Percentiles rank a stretch among this genome's conserved stretches.
phyloP scores from a whole-genome alignment of 2,329 filamentous ascomycete genomes.

The Periconia sp. region DNA sequence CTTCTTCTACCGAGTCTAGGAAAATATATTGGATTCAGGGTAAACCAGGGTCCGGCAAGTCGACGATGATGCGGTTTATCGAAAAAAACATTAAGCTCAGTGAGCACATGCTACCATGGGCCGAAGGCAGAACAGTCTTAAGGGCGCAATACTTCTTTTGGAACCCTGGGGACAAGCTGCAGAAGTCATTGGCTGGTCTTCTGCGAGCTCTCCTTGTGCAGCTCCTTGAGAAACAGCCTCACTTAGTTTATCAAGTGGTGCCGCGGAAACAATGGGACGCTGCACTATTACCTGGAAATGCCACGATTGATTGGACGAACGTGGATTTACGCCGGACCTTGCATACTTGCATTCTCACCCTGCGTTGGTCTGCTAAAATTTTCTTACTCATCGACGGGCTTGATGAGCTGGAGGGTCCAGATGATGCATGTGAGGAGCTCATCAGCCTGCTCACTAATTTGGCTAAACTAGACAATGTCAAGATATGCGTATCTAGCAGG shows the following conservation, averaged over 20 bases:
- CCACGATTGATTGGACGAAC: too few relatives aligned
- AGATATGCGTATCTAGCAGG: conserved; percentile 20
- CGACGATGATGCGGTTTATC: conserved; percentile 40
- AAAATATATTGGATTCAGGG: conserved; percentile 47
- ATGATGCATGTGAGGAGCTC: neutral
- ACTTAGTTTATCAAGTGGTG: neutral
- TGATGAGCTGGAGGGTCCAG: conserved; percentile 12
- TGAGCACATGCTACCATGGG: conserved; percentile 20
- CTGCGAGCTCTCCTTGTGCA: conserved; percentile 28
- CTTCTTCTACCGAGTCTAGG: neutral
- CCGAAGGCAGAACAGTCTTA: neutral
- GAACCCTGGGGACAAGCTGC: conserved; percentile 25
- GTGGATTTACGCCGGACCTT: too few relatives aligned
- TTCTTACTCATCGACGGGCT: conserved; percentile 16
- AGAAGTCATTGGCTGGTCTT: conserved; percentile 29
- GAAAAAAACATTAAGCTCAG: conserved; percentile 6
- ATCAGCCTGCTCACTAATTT: conserved; percentile 3
- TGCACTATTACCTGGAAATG: too few relatives aligned
- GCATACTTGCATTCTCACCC: too few relatives aligned
- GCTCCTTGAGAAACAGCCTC: conserved; percentile 6
- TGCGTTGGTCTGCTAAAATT: conserved; percentile 1
- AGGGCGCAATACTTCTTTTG: conserved; percentile 36
- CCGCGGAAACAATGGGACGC: neutral
- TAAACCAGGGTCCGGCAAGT: conserved; percentile 43
- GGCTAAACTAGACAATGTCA: neutral